Evolutionary conservation across 768 basidiomycete species (phyloP).

Genomic region (Calocera cornea): DNA sequence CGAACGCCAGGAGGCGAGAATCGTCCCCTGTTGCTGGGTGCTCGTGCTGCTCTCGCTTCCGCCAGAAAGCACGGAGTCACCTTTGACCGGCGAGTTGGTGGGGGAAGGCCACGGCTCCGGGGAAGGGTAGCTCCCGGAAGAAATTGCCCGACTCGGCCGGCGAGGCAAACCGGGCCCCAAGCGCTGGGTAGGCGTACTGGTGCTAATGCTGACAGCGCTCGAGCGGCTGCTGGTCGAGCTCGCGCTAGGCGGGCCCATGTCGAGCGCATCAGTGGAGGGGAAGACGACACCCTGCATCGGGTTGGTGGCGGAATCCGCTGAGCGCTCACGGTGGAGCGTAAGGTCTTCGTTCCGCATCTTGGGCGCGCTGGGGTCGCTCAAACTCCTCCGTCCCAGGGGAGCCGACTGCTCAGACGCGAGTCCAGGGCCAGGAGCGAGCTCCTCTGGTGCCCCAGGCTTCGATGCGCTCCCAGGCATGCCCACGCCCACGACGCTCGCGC

Average conservation of each 20-base stretch:
- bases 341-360: not conserved
- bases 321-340: not conserved
- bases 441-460: not conserved
- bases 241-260: not conserved
- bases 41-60: not conserved
- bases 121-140: not conserved
- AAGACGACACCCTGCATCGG: constrained; percentile 2
- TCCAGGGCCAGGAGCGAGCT: not conserved
- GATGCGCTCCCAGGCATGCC: not conserved
- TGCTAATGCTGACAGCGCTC: not conserved
- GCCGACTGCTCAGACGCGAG: not conserved
- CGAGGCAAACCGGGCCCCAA: not conserved
- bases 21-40: not conserved
- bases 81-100: not conserved
- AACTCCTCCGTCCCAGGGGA: not conserved
- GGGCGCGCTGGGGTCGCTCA: not conserved
- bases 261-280: not conserved
- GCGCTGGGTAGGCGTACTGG: not conserved
- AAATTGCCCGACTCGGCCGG: not conserved
- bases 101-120: not conserved
- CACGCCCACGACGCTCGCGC: not conserved
- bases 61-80: not conserved
- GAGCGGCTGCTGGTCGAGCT: not conserved
- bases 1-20: constrained; percentile 29
- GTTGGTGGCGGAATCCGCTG: not conserved